These are phyloP conservation scores for Sistotremastrum suecicum DNA, from an alignment of 768 basidiomycete genomes.

Conservation along the genomic window DNA sequence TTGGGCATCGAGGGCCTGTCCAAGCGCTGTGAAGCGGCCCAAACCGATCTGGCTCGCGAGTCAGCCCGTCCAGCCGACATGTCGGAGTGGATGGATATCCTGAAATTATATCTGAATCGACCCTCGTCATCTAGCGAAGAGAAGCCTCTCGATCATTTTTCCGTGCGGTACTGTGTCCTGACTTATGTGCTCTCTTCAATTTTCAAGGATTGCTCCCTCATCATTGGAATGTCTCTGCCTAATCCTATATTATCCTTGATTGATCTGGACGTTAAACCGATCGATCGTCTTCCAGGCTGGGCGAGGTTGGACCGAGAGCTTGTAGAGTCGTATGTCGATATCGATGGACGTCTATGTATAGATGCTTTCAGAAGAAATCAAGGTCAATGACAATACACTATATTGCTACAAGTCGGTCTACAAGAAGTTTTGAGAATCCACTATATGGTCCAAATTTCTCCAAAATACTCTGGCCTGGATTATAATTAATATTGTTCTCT, in stretches of 20 bases:
- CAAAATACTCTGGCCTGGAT: too few relatives aligned
- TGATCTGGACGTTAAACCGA: slow-evolving; percentile 75
- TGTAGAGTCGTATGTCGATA: slow-evolving; percentile 20
- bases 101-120: slow-evolving; percentile 31
- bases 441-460: too few relatives aligned
- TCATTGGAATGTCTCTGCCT: slow-evolving; percentile 24
- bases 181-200: slow-evolving; percentile 81
- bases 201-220: slow-evolving; percentile 92
- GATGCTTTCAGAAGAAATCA: not conserved
- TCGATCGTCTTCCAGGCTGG: slow-evolving; percentile 56
- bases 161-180: slow-evolving; percentile 49
- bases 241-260: slow-evolving; percentile 47
- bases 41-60: slow-evolving; percentile 1
- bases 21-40: slow-evolving; percentile 11
- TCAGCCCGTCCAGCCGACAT: slow-evolving; percentile 36
- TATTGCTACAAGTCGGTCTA: too few relatives aligned
- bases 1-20: slow-evolving; percentile 76
- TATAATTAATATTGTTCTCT: too few relatives aligned
- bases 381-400: not conserved
- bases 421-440: too few relatives aligned
- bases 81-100: slow-evolving; percentile 51
- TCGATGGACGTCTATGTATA: not conserved
- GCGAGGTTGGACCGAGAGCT: slow-evolving; percentile 59
- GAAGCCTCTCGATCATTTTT: slow-evolving; percentile 21
- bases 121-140: slow-evolving; percentile 15